Evolutionary conservation across 2,329 filamentous ascomycete species (phyloP), one percentile per base, ranked within the genome.

Genomic region (Aspergillus sp.): DNA sequence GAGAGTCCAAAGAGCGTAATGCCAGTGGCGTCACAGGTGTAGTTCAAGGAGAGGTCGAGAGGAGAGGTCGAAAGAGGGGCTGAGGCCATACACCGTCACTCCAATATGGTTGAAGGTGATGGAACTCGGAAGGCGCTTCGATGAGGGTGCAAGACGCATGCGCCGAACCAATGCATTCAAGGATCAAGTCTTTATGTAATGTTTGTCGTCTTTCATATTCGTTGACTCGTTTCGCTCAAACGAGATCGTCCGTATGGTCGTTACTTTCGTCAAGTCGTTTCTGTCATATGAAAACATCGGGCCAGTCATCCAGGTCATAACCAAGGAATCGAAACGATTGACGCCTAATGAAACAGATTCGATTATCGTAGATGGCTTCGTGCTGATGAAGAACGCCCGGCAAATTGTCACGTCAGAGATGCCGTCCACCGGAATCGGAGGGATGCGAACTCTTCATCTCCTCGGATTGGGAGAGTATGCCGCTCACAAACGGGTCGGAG

Each of bases 401-500:
- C n/a, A n/a, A n/a, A n/a, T n/a, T n/a, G n/a, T n/a, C n/a, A n/a
- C 19, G 5, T 22, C 10, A 22, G 19, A 22, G 5, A 22, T 10
- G 19, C 19, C 19, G 5, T 22, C 10, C 19, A 5, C 10, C 19
- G 19, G 19, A 10, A 22, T 22, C 19, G 19, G 19, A 22, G 5
- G 19, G 19, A 10, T 6, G 19, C 5, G 19, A 22, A 10, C 19
- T 22, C 10, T 10, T 22, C 5, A 6, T 10, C 10, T 22, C 6
- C 5, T 22, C 19, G 19, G 19, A 22, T 22, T 22, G 19, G 10
- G 19, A 10, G 6, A 6, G 19, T 10, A 22, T 22, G n/a, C n/a
- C n/a, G 19, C 10, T 22, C 19, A 3, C 58, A 40, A 65, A 67
- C 2, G 64, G 59, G 34, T 67, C 64, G 7, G 62, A 66, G 35